Percentiles rank a stretch among this genome's conserved stretches.
phyloP scores from a whole-genome alignment of 257 asterid species.

The Solanum sparsipilum region DNA sequence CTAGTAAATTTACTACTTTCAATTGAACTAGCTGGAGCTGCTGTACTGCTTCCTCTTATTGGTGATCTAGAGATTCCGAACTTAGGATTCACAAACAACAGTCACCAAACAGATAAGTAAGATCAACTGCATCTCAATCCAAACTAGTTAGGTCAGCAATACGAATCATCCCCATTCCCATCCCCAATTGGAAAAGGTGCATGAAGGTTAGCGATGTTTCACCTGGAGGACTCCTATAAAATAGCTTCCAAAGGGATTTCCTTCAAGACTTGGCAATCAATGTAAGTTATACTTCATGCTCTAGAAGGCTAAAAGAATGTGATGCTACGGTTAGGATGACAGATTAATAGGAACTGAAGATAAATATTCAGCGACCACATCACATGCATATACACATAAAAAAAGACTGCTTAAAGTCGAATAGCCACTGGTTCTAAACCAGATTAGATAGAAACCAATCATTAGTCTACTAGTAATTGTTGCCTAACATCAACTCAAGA shows the following conservation, averaged over 20 bases:
- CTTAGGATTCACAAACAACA: background rate
- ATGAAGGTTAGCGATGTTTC: background rate
- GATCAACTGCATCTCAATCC: background rate
- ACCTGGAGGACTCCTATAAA: background rate
- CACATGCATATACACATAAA: background rate
- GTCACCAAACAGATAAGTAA: background rate
- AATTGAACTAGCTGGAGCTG: background rate
- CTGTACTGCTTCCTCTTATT: background rate
- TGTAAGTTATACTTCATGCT: background rate
- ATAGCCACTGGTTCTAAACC: background rate
- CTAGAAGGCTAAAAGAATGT: background rate
- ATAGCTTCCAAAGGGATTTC: background rate
- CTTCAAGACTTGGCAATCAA: background rate
- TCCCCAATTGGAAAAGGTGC: background rate
- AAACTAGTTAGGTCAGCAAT: background rate
- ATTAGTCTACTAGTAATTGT: background rate
- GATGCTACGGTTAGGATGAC: background rate
- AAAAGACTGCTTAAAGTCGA: background rate
- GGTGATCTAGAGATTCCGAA: background rate
- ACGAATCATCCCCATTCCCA: background rate
- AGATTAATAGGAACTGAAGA: background rate
- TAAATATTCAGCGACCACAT: background rate
- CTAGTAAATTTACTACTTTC: background rate
- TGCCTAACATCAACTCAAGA: background rate
- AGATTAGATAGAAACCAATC: background rate